phyloP scores from a whole-genome alignment of 73 alveolate genomes.

The Paramecium octaurelia region DNA sequence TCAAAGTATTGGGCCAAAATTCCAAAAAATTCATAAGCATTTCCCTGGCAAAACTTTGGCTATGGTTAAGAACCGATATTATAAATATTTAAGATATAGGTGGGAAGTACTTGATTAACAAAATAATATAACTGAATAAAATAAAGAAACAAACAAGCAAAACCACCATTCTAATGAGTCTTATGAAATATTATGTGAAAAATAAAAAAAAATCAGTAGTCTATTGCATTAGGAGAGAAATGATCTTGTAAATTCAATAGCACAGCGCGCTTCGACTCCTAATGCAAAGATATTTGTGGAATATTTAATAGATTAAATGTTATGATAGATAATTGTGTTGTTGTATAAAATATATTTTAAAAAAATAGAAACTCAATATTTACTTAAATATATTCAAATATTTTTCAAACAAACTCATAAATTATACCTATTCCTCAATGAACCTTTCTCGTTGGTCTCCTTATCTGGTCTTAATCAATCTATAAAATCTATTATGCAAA shows the following conservation, averaged over 20 bases:
- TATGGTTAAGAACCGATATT: slow-evolving; percentile 48
- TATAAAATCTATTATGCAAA: slow-evolving; percentile 12
- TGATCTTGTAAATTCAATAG: slow-evolving; percentile 24
- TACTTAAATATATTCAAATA: slow-evolving; percentile 28
- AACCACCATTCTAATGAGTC: neutral
- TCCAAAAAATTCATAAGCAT: slow-evolving; percentile 26
- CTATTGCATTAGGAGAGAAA: neutral
- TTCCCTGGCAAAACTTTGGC: slow-evolving; percentile 51
- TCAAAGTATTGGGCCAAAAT: slow-evolving; percentile 28
- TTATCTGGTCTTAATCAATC: neutral
- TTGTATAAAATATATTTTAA: neutral
- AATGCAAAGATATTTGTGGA: slow-evolving; percentile 27
- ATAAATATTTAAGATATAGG: slow-evolving; percentile 29
- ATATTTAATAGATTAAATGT: slow-evolving; percentile 11
- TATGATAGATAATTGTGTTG: neutral
- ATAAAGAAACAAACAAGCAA: neutral
- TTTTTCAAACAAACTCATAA: neutral
- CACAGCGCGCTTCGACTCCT: neutral
- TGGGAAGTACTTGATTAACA: slow-evolving; percentile 38
- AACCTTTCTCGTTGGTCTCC: neutral
- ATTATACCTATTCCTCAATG: neutral
- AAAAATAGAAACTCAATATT: neutral
- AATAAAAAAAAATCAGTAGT: neutral
- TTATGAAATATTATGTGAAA: slow-evolving; percentile 30
- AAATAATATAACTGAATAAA: slow-evolving; percentile 3